Conservation (phyloP, 768 basidiomycete genomes). For the Trametes maxima region DNA sequence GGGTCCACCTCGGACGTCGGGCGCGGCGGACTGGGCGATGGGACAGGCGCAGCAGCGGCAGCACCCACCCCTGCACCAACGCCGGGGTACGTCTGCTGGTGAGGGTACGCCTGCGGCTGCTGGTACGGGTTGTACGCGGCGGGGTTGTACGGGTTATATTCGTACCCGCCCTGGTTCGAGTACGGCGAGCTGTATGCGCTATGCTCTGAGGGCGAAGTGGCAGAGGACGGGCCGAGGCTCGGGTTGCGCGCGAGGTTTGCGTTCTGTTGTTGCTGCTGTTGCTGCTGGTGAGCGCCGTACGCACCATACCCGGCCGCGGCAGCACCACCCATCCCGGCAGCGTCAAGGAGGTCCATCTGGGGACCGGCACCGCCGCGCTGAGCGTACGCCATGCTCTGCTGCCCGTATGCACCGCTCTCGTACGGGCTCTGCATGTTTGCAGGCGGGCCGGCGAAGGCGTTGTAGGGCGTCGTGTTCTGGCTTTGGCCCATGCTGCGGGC, state of each 20-base stretch:
- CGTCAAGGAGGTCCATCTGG: conserved; percentile 27
- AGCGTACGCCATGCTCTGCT: conserved; percentile 8
- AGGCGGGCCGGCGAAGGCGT: conserved; percentile 41
- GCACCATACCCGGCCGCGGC: conserved; percentile 12
- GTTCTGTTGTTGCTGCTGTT: neutral
- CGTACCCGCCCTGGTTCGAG: conserved; percentile 1
- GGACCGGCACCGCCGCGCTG: neutral
- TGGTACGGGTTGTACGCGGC: conserved; percentile 6
- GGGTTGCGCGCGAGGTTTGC: conserved; percentile 22
- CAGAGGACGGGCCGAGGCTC: conserved; percentile 23
- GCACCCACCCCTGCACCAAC: neutral
- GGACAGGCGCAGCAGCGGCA: neutral
- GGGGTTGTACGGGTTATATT: conserved; percentile 14
- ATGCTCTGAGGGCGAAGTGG: conserved; percentile 16
- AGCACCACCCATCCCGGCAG: conserved; percentile 27
- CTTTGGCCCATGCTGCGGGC: conserved; percentile 34
- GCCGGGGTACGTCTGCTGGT: conserved; percentile 4
- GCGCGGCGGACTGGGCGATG: conserved; percentile 15
- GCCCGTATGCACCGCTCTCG: conserved; percentile 22
- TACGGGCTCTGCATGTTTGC: conserved; percentile 22
- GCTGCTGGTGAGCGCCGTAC: conserved; percentile 8
- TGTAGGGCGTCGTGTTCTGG: conserved; percentile 38
- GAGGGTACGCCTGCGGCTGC: conserved; percentile 11
- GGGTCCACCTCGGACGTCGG: conserved; percentile 24
- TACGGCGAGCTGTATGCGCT: conserved; percentile 8